Evolutionary conservation across 2,329 filamentous ascomycete species (phyloP), one percentile per base, ranked within the genome.

Genomic region (Cytospora piceae): DNA sequence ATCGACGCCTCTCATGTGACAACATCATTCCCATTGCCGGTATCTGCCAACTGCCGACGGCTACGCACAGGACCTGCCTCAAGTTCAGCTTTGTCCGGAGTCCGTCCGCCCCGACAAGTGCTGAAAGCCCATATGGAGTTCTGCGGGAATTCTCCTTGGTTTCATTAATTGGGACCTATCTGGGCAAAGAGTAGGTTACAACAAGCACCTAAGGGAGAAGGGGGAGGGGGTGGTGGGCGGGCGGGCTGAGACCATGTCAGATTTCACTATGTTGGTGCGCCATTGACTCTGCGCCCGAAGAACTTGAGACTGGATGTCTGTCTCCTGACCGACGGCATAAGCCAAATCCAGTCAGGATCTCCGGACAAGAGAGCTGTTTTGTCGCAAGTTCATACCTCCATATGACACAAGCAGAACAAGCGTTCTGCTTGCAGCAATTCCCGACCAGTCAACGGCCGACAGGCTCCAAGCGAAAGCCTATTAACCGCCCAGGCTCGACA

Each of bases 1-100:
- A 9, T 46, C n/a, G n/a, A 49, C n/a, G 46, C n/a, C 11, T 56
- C 60, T 56, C 60, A 63, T 63, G 39, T 63, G 60, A 54, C 39
- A 63, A 29, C 52, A 46, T 62, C 31, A 15, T 34, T 49, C n/a
- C n/a, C 20, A 22, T 46, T 11, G 9, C n/a, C n/a, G 46, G n/a
- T 49, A 49, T 24, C 46, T 49, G 46, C n/a, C 46, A 49, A 49
- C 46, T 49, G 46, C 46, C 46, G 46, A 49, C 46, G 46, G 46
- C 46, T 49, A 49, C n/a, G n/a, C n/a, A 49, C 46, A 49, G n/a
- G 46, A 20, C n/a, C n/a, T 22, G n/a, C 46, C n/a, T 49, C 46
- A 49, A 12, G 11, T 24, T 22, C 46, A 49, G n/a, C 46, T 49
- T 24, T 4, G 9, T 14, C 46, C 46, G 46, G 8, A 49, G 46